Conservation (phyloP, 495 filamentous ascomycete species). For the Neurospora sp. region DNA sequence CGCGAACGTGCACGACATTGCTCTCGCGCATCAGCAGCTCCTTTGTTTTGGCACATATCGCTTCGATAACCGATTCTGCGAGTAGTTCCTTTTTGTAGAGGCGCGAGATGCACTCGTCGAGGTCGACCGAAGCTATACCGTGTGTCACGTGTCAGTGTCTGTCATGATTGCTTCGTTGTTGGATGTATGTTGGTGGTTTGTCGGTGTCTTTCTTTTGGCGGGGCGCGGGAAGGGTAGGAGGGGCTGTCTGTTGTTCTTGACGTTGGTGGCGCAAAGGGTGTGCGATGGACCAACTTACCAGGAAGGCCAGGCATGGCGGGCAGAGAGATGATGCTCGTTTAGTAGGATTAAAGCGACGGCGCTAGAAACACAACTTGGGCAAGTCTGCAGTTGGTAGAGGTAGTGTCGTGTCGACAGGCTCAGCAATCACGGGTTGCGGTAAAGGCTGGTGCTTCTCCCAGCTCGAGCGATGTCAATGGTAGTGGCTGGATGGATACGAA, state of each 20-base stretch:
- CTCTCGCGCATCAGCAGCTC: slow-evolving; percentile 99
- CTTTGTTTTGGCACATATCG: slow-evolving; percentile 98
- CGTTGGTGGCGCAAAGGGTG: neutral
- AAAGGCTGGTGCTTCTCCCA: slow-evolving; percentile 16
- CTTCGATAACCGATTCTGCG: slow-evolving; percentile 95
- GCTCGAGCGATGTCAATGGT: slow-evolving; percentile 24
- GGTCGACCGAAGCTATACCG: slow-evolving; percentile 75
- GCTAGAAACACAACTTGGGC: neutral
- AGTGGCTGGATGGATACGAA: slow-evolving; percentile 15
- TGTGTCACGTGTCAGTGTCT: slow-evolving; percentile 2
- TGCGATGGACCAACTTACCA: slow-evolving; percentile 41
- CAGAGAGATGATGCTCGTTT: neutral
- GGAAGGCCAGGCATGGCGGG: slow-evolving; percentile 80
- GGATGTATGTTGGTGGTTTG: neutral
- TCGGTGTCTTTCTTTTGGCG: slow-evolving; percentile 7
- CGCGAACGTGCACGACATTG: slow-evolving; percentile 95
- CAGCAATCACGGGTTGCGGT: slow-evolving; percentile 12
- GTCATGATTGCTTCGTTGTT: neutral
- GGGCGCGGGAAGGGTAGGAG: slow-evolving; percentile 3
- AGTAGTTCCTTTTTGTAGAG: slow-evolving; percentile 94
- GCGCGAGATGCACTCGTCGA: slow-evolving; percentile 94
- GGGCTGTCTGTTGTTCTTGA: neutral
- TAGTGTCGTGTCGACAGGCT: neutral
- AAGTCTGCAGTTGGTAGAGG: neutral
- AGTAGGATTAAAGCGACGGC: neutral